These are phyloP conservation scores for Penicillium sp. DNA, from an alignment of 2,329 filamentous ascomycete genomes.

Conservation along the genomic window DNA sequence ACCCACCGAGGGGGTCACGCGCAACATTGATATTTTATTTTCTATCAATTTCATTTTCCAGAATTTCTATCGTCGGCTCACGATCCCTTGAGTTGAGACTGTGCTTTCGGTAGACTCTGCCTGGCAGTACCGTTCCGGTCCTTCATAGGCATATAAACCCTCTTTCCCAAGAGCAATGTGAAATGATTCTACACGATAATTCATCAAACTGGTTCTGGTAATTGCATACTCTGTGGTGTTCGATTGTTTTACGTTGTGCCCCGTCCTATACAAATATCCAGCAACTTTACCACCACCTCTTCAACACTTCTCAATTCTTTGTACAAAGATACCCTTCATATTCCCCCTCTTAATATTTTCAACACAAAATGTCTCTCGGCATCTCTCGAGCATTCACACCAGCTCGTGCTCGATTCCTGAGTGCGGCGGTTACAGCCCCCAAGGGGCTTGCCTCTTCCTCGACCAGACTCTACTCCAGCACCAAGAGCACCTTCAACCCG, in stretches of 20 bases:
- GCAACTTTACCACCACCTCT: too few species aligned
- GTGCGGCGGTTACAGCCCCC: slow-evolving; percentile 12
- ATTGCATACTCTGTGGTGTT: neutral
- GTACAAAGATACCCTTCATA: neutral
- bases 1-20: slow-evolving; percentile 33
- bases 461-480: slow-evolving; percentile 31
- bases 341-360: neutral
- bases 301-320: neutral
- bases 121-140: slow-evolving; percentile 26
- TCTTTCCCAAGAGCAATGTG: slow-evolving; percentile 12
- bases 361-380: slow-evolving; percentile 23
- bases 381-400: slow-evolving; percentile 18
- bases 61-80: slow-evolving; percentile 8
- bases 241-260: neutral
- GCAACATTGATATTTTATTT: slow-evolving; percentile 20
- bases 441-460: slow-evolving; percentile 18
- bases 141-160: slow-evolving; percentile 33
- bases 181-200: neutral
- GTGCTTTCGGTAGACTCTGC: slow-evolving; percentile 27
- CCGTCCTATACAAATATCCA: neutral
- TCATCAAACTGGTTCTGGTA: neutral
- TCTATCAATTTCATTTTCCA: slow-evolving; percentile 23
- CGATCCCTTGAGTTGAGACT: slow-evolving; percentile 8
- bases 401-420: slow-evolving; percentile 21
- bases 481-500: slow-evolving; percentile 22